Evolutionary conservation across 2,329 filamentous ascomycete species (phyloP), one percentile per base, ranked within the genome.

Genomic region (Colletotrichum tamarilloi): DNA sequence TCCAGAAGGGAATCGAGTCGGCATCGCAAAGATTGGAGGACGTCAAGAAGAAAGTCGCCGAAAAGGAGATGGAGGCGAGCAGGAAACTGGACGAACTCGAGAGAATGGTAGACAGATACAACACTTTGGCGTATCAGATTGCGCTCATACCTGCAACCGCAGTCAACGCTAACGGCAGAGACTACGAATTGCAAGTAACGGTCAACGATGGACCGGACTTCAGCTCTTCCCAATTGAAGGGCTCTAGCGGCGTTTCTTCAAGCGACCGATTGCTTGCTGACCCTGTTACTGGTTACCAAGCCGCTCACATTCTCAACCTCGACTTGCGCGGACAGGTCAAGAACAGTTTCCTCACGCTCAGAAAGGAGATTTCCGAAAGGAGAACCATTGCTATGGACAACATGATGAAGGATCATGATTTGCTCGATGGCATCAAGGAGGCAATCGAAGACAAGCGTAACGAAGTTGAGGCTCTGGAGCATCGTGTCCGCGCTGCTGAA

Each of bases 371-470:
- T 76, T 94, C 94, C n/a, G 95, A 98, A 81, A 90, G 97, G 67
- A 90, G 96, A 64, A 95, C 93, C 74, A 86, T 90, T 5, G 93
- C 93, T 1, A 92, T 97, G 79, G 96, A 98, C 80, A 92, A 92
- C 65, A 97, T 98, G 87, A 94, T 98, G 89, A 96, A 97, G 80
- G 95, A 97, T 77, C 94, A 97, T 79, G 97, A 98, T 81, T 88
- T 97, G 75, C 90, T 99, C 11, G 95, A 98, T 81, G 94, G 94
- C 77, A 96, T 98, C 81, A 97, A 97, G 82, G 97, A 99, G 84
- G 95, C 95, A 19, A 97, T 99, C 82, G 95, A 98, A 80, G 96
- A 99, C 84, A 98, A 98, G 85, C 90, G 93, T 74, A 93, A 92
- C 76, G 97, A 99, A 81, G 94, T 99, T 22, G 96, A 98, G 81